A percentile compares a stretch with the other conserved stretches of the same genome.
phyloP scores from a whole-genome alignment of 345 rosid genomes.

The Aegle marmelos region DNA sequence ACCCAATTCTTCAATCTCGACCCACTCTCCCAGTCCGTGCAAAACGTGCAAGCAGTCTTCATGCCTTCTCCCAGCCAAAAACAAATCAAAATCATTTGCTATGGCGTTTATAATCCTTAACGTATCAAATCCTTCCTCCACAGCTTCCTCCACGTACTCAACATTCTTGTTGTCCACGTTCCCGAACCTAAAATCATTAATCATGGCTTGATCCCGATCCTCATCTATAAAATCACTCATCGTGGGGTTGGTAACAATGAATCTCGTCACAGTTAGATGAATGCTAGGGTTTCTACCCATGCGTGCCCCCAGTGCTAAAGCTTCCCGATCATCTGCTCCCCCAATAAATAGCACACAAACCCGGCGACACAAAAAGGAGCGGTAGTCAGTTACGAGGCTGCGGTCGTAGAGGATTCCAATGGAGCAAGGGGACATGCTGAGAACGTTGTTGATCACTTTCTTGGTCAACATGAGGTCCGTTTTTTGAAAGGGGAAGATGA shows the following conservation, averaged over 20 bases:
- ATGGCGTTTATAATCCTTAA: constrained; percentile 8
- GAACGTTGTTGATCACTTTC: constrained; percentile 22
- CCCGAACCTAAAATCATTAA: constrained; percentile 25
- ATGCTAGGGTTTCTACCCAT: background rate
- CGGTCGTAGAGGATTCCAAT: constrained; percentile 26
- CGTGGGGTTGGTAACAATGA: background rate
- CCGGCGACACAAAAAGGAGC: background rate
- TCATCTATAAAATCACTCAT: constrained; percentile 26
- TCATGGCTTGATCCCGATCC: constrained; percentile 21
- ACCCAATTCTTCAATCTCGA: constrained; percentile 37
- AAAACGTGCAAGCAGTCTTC: constrained; percentile 21
- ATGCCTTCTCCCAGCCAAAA: constrained; percentile 45
- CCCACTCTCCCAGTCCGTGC: constrained; percentile 36
- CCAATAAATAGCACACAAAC: background rate
- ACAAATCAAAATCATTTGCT: constrained; percentile 30
- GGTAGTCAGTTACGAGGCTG: constrained; percentile 7
- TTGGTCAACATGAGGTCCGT: constrained; percentile 13
- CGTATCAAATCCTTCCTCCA: background rate
- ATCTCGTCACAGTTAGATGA: background rate
- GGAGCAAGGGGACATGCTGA: constrained; percentile 33
- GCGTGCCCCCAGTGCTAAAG: constrained; percentile 30
- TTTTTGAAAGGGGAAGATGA: background rate
- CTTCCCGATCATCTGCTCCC: background rate
- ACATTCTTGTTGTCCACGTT: background rate
- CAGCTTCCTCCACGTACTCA: background rate